Conservation (phyloP, 805 yeast species). For the Ogataea thermomethanolica region DNA sequence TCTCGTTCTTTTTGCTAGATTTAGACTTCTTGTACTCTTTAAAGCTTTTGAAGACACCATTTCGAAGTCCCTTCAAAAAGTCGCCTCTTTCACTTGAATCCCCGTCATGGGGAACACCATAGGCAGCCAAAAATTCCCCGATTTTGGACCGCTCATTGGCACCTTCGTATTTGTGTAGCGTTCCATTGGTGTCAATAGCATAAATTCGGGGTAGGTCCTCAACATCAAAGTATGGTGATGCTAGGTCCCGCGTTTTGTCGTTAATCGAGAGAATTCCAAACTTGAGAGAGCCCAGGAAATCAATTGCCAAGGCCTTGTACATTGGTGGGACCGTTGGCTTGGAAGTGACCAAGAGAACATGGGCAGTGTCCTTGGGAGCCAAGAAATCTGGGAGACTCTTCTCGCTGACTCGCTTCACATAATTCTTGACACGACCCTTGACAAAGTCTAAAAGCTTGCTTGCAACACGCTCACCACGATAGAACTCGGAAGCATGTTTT, state of each 20-base stretch:
- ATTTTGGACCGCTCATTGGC: conserved; percentile 31
- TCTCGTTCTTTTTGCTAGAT: conserved; percentile 10
- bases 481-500: conserved; percentile 51
- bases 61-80: conserved; percentile 21
- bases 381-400: conserved; percentile 33
- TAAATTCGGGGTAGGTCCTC: conserved; percentile 24
- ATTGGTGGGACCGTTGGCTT: conserved; percentile 49
- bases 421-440: conserved; percentile 59
- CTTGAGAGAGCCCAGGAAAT: conserved; percentile 50
- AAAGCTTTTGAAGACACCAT: conserved; percentile 23
- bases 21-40: conserved; percentile 23
- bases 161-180: conserved; percentile 27
- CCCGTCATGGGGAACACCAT: conserved; percentile 36
- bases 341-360: conserved; percentile 52
- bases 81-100: conserved; percentile 27
- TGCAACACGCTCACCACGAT: conserved; percentile 58
- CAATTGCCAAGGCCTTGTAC: conserved; percentile 66
- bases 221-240: conserved; percentile 10
- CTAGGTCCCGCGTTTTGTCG: conserved; percentile 18
- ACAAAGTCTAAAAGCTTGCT: conserved; percentile 53
- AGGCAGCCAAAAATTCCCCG: conserved; percentile 30
- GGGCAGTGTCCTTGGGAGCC: conserved; percentile 24
- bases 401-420: conserved; percentile 49
- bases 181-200: conserved; percentile 21
- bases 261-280: conserved; percentile 42